phyloP scores from a whole-genome alignment of 768 basidiomycete species.

The Mrakia hoshinonis region DNA sequence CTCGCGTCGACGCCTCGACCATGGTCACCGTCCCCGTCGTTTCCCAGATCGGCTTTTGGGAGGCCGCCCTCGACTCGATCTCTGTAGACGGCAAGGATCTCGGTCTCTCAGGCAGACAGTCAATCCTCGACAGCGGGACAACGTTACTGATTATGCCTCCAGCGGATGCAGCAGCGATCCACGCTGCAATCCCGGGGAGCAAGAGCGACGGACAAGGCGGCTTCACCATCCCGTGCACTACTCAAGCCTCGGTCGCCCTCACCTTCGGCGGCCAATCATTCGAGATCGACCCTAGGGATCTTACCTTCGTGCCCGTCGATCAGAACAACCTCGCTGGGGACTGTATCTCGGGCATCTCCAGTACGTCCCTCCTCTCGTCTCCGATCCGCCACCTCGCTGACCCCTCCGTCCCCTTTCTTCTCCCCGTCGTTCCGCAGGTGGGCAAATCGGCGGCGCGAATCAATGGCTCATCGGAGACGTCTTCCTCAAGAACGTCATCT shows the following conservation, averaged over 20 bases:
- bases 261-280: constrained; percentile 55
- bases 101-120: neutral
- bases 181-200: constrained; percentile 53
- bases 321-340: constrained; percentile 51
- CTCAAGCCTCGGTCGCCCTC: constrained; percentile 49
- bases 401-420: neutral
- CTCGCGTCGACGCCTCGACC: constrained; percentile 48
- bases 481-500: constrained; percentile 33
- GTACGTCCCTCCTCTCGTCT: neutral
- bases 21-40: constrained; percentile 57
- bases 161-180: constrained; percentile 47
- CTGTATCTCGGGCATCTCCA: constrained; percentile 13
- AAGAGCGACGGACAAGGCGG: constrained; percentile 45
- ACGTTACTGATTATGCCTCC: constrained; percentile 1
- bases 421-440: neutral
- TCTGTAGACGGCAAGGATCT: neutral
- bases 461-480: constrained; percentile 64
- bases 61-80: constrained; percentile 42
- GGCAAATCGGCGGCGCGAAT: neutral
- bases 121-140: neutral
- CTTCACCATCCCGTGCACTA: constrained; percentile 61
- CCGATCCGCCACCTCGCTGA: neutral
- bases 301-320: constrained; percentile 53
- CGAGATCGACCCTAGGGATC: constrained; percentile 57
- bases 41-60: constrained; percentile 69